These are phyloP conservation scores for Annona cherimola DNA, from an alignment of 164 flowering plant species.

Conservation along the genomic window DNA sequence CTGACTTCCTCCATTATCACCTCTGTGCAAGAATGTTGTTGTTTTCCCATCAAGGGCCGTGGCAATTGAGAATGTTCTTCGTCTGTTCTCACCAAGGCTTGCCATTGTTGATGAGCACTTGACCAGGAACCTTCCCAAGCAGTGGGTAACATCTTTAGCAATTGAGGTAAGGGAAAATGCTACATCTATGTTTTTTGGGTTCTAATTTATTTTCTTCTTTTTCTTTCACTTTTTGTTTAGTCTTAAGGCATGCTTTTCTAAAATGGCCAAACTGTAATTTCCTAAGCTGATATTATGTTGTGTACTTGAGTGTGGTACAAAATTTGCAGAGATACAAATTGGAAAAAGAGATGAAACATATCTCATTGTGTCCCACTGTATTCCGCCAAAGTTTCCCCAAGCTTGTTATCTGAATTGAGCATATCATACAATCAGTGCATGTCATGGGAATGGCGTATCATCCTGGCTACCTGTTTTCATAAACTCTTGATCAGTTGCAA, in stretches of 20 bases:
- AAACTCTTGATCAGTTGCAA: not conserved
- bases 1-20: conserved; percentile 13
- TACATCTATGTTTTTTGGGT: not conserved
- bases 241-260: not conserved
- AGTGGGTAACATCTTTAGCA: conserved; percentile 78
- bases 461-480: not conserved
- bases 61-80: conserved; percentile 84
- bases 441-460: not conserved
- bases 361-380: not conserved
- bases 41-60: conserved; percentile 91
- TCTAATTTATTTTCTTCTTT: not conserved
- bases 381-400: not conserved
- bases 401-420: not conserved
- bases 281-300: no score
- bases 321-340: not conserved
- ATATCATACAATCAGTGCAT: not conserved
- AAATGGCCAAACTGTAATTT: not conserved
- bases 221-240: no score
- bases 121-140: conserved; percentile 72
- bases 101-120: conserved; percentile 93
- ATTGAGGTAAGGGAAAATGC: conserved; percentile 46
- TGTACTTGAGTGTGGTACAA: not conserved
- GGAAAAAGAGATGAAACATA: not conserved
- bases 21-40: conserved; percentile 66
- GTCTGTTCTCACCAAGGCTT: conserved; percentile 89